phyloP scores from a whole-genome alignment of 1,284 basidiomycete species.

The Trametes versicolor region DNA sequence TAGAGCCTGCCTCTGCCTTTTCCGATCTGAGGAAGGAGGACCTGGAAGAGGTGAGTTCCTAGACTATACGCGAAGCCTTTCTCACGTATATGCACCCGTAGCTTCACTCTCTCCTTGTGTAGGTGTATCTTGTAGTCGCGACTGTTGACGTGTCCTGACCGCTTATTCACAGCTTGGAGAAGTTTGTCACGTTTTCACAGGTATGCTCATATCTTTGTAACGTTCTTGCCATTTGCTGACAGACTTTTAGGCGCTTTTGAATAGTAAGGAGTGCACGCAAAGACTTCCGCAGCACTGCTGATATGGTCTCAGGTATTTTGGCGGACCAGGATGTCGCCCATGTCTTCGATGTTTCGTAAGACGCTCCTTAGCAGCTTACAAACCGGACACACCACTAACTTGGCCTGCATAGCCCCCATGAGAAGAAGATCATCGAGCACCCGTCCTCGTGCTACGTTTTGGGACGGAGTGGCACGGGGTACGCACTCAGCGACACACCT shows the following conservation, averaged over 20 bases:
- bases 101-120: slow-evolving; percentile 69
- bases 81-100: slow-evolving; percentile 32
- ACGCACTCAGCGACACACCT: slow-evolving; percentile 24
- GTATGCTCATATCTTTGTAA: slow-evolving; percentile 41
- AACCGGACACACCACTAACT: background rate
- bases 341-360: slow-evolving; percentile 65
- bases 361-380: no score
- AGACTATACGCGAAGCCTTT: background rate
- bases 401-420: slow-evolving; percentile 54
- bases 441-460: slow-evolving; percentile 71
- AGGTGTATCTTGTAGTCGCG: slow-evolving; percentile 34
- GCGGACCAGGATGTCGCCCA: slow-evolving; percentile 57
- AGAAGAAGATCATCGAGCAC: slow-evolving; percentile 71
- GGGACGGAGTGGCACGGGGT: slow-evolving; percentile 76
- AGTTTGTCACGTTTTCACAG: slow-evolving; percentile 72
- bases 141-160: background rate
- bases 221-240: background rate
- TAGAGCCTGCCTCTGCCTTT: slow-evolving; percentile 28
- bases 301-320: slow-evolving; percentile 50
- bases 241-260: slow-evolving; percentile 56
- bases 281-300: background rate
- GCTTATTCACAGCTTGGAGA: slow-evolving; percentile 59
- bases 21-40: slow-evolving; percentile 51
- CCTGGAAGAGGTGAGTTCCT: slow-evolving; percentile 51
- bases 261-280: slow-evolving; percentile 47